Conservation (phyloP, 2,329 filamentous ascomycete genomes). For the Xylariaceae sp. region DNA sequence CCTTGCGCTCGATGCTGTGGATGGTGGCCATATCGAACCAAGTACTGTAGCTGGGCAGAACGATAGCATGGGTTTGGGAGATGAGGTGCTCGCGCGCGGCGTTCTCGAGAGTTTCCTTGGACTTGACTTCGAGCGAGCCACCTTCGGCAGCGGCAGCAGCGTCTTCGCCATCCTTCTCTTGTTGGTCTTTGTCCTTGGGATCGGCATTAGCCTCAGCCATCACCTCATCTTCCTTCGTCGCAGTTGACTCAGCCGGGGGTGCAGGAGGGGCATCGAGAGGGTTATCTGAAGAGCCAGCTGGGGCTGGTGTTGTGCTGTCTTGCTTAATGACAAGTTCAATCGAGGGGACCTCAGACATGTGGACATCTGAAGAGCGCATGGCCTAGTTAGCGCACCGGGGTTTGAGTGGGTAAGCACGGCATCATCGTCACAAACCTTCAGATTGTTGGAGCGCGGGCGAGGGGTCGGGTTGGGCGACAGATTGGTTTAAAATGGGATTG, state of each 20-base stretch:
- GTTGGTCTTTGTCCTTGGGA: constrained; percentile 44
- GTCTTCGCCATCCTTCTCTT: constrained; percentile 41
- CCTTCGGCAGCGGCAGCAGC: constrained; percentile 43
- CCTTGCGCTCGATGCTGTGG: constrained; percentile 88
- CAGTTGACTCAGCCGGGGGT: constrained; percentile 57
- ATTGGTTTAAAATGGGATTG: constrained; percentile 55
- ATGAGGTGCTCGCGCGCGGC: constrained; percentile 89
- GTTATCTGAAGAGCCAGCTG: constrained; percentile 54
- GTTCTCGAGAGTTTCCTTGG: constrained; percentile 77
- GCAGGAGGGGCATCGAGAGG: constrained; percentile 66
- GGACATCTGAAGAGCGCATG: constrained; percentile 48
- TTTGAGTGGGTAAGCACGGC: constrained; percentile 6
- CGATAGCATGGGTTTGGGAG: constrained; percentile 90
- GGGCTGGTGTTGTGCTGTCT: constrained; percentile 56
- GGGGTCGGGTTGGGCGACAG: constrained; percentile 45
- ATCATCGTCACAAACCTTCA: constrained; percentile 42
- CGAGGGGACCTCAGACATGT: constrained; percentile 54
- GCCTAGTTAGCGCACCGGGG: constrained; percentile 8
- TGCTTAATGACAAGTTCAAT: constrained; percentile 54
- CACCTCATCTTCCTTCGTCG: constrained; percentile 68
- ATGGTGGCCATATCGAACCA: constrained; percentile 99
- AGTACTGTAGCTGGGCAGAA: constrained; percentile 93
- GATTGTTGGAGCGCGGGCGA: constrained; percentile 33
- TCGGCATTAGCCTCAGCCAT: constrained; percentile 65
- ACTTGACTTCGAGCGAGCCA: constrained; percentile 57